Conservation (phyloP, 2,329 filamentous ascomycete genomes). For the Cordyceps militaris region DNA sequence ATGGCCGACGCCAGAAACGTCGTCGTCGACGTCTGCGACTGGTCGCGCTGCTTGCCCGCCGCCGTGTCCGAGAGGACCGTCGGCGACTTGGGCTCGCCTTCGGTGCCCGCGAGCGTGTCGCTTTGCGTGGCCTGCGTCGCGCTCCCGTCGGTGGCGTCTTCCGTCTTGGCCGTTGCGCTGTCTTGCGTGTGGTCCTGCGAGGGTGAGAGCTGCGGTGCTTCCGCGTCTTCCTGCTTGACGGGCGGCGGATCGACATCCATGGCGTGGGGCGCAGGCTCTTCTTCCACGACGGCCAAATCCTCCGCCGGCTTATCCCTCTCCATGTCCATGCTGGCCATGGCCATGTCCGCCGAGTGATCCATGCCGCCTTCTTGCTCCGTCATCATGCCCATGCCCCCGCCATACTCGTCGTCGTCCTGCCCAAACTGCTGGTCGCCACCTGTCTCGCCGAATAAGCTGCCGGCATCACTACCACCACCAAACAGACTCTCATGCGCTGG, state of each 20-base stretch:
- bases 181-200: neutral
- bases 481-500: constrained; percentile 77
- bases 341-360: constrained; percentile 37
- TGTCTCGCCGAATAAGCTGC: constrained; percentile 82
- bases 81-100: constrained; percentile 18
- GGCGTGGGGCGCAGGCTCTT: constrained; percentile 20
- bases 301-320: constrained; percentile 19
- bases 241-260: constrained; percentile 25
- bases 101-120: neutral
- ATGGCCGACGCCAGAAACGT: constrained; percentile 86
- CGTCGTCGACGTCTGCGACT: constrained; percentile 58
- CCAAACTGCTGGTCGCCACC: constrained; percentile 57
- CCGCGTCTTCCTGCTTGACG: neutral
- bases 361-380: constrained; percentile 33
- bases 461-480: constrained; percentile 67
- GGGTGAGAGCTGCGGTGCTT: neutral
- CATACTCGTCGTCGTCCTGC: constrained; percentile 80
- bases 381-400: constrained; percentile 59
- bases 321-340: constrained; percentile 29
- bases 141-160: neutral
- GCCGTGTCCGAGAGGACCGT: constrained; percentile 25
- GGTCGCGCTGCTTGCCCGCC: constrained; percentile 39
- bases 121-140: constrained; percentile 3
- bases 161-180: neutral
- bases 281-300: constrained; percentile 20